These are phyloP conservation scores for Limtongozyma cylindracea DNA, from an alignment of 805 yeast species.

Conservation along the genomic window DNA sequence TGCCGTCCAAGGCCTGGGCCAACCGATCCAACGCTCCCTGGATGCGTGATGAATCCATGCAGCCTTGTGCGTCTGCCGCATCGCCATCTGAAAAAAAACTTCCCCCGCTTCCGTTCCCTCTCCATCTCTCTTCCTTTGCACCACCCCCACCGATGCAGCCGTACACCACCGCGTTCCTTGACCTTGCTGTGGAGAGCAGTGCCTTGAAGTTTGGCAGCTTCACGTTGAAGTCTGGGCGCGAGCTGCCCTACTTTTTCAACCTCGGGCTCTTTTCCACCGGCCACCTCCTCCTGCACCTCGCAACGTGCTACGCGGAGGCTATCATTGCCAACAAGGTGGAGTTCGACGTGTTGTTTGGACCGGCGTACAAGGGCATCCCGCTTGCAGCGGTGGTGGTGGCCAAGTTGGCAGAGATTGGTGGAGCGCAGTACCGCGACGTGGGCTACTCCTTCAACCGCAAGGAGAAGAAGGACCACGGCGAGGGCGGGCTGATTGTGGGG, in stretches of 20 bases:
- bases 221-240: conserved; percentile 79
- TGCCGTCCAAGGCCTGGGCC: too few species aligned
- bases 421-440: conserved; percentile 43
- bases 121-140: too few species aligned
- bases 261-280: conserved; percentile 79
- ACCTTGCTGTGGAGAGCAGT: conserved; percentile 55
- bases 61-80: too few species aligned
- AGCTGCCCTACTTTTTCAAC: conserved; percentile 92
- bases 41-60: too few species aligned
- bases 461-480: conserved; percentile 94
- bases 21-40: too few species aligned
- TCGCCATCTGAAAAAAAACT: too few species aligned
- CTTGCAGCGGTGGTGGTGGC: conserved; percentile 83
- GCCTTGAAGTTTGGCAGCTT: conserved; percentile 77
- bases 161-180: conserved; percentile 44
- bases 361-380: conserved; percentile 96
- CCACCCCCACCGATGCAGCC: conserved; percentile 14
- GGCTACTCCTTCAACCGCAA: conserved; percentile 93
- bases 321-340: conserved; percentile 61
- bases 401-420: conserved; percentile 75
- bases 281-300: conserved; percentile 49
- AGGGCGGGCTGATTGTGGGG: conserved; percentile 91
- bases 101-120: too few species aligned
- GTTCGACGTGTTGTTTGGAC: conserved; percentile 85
- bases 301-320: conserved; percentile 73